Conservation (phyloP, 176 grass and related monocot genomes). For the Aegilops speltoides region DNA sequence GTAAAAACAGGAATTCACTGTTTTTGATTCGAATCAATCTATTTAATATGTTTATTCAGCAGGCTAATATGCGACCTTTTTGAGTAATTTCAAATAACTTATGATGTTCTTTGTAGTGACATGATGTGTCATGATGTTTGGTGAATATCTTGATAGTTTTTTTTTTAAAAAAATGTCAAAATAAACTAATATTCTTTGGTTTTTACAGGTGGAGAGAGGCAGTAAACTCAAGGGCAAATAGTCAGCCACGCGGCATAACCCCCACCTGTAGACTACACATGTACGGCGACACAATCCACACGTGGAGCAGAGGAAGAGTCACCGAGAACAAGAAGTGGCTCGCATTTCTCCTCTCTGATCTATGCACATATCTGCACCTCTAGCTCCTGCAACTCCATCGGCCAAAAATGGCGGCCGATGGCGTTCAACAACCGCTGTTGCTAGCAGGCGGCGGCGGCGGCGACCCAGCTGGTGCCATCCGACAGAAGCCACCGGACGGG, state of each 20-base stretch:
- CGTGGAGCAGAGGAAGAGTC: not conserved
- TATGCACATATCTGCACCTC: not conserved
- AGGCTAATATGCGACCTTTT: no score
- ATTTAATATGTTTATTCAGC: no score
- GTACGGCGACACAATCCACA: not conserved
- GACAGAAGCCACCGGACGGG: not conserved
- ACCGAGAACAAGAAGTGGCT: no score
- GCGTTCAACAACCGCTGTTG: slow-evolving; percentile 9
- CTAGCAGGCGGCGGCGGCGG: not conserved
- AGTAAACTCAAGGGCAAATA: not conserved
- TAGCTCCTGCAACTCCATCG: not conserved
- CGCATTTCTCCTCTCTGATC: not conserved
- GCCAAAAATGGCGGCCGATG: not conserved
- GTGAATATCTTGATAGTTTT: no score
- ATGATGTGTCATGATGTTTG: no score
- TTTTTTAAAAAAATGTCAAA: no score
- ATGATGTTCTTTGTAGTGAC: no score
- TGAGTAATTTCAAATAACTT: no score
- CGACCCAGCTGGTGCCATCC: not conserved
- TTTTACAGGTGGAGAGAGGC: no score
- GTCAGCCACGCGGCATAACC: not conserved
- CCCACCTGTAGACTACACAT: not conserved
- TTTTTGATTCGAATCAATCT: no score
- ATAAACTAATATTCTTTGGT: no score
- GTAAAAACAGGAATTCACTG: no score